These are phyloP conservation scores for Margaritispora aquatica DNA, from an alignment of 495 filamentous ascomycete species.

Conservation along the genomic window DNA sequence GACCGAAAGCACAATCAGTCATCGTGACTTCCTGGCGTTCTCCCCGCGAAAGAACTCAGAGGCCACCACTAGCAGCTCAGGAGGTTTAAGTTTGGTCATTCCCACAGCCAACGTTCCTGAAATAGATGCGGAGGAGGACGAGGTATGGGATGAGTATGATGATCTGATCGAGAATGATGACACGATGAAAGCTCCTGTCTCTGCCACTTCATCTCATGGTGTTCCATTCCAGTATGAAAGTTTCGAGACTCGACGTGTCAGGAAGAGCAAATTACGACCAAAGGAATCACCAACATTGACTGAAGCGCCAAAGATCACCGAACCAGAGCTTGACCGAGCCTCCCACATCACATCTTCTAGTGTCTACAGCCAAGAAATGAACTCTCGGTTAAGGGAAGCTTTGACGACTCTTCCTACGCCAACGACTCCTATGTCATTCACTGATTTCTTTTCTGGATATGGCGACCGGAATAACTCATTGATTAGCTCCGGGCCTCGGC, in stretches of 20 bases:
- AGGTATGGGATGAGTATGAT: conserved; percentile 90
- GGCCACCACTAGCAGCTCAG: conserved; percentile 62
- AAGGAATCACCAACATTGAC: conserved; percentile 18
- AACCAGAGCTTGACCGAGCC: neutral
- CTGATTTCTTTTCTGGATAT: conserved; percentile 46
- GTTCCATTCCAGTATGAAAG: conserved; percentile 40
- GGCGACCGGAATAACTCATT: conserved; percentile 37
- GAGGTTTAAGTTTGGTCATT: conserved; percentile 31
- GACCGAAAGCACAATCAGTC: conserved; percentile 5
- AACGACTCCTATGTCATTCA: conserved; percentile 44
- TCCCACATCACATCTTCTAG: conserved; percentile 19
- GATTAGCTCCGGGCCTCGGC: conserved; percentile 19
- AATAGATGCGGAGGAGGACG: conserved; percentile 63
- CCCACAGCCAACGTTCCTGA: conserved; percentile 54
- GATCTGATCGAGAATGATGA: conserved; percentile 67
- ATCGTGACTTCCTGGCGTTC: conserved; percentile 57
- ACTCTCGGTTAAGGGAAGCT: conserved; percentile 35
- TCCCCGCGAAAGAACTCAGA: conserved; percentile 65
- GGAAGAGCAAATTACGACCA: conserved; percentile 25
- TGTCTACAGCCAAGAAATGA: conserved; percentile 40
- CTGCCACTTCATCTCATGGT: conserved; percentile 41
- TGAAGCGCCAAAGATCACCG: conserved; percentile 1
- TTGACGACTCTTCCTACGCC: conserved; percentile 33
- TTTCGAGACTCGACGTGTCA: conserved; percentile 26
- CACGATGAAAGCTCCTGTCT: conserved; percentile 32